phyloP scores from a whole-genome alignment of 768 basidiomycete genomes.

The Boletus patriciae region DNA sequence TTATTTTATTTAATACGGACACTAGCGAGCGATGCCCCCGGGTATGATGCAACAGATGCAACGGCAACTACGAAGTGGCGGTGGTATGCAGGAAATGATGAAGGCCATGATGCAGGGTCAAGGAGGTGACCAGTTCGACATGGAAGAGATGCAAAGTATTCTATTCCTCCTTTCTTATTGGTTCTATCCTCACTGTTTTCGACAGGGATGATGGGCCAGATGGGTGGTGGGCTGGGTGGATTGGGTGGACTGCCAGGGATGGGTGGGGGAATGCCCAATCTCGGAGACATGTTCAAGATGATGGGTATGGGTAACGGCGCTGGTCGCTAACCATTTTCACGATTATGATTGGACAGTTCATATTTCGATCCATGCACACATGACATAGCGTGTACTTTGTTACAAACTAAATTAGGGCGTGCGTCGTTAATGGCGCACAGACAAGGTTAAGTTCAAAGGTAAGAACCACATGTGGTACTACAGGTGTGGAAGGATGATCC shows the following conservation, averaged over 20 bases:
- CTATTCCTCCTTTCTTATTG: slow-evolving; percentile 14
- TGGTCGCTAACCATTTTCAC: slow-evolving; percentile 28
- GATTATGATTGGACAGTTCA: slow-evolving; percentile 3
- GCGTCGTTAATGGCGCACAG: background rate
- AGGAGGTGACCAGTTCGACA: slow-evolving; percentile 85
- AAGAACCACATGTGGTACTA: slow-evolving; percentile 6
- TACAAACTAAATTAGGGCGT: slow-evolving; percentile 18
- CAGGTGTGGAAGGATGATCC: slow-evolving; percentile 18
- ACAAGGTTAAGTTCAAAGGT: slow-evolving; percentile 33
- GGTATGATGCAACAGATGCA: slow-evolving; percentile 96
- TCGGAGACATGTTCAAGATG: slow-evolving; percentile 84
- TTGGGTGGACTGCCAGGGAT: slow-evolving; percentile 52
- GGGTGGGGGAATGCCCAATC: slow-evolving; percentile 67
- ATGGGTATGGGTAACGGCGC: slow-evolving; percentile 72
- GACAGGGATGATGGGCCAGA: slow-evolving; percentile 84
- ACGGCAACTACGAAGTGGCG: slow-evolving; percentile 72
- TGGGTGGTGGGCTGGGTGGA: slow-evolving; percentile 59
- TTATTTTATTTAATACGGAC: slow-evolving; percentile 7
- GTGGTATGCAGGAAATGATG: slow-evolving; percentile 98
- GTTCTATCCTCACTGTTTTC: slow-evolving; percentile 5
- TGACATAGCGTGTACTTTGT: slow-evolving; percentile 16
- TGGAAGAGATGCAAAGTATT: slow-evolving; percentile 93
- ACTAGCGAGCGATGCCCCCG: slow-evolving; percentile 87
- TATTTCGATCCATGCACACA: slow-evolving; percentile 17
- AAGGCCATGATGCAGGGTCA: slow-evolving; percentile 96